Percentiles rank a stretch among this genome's conserved stretches.
Conservation (phyloP, 768 basidiomycete genomes). For the Gloeostereum incarnatum region DNA sequence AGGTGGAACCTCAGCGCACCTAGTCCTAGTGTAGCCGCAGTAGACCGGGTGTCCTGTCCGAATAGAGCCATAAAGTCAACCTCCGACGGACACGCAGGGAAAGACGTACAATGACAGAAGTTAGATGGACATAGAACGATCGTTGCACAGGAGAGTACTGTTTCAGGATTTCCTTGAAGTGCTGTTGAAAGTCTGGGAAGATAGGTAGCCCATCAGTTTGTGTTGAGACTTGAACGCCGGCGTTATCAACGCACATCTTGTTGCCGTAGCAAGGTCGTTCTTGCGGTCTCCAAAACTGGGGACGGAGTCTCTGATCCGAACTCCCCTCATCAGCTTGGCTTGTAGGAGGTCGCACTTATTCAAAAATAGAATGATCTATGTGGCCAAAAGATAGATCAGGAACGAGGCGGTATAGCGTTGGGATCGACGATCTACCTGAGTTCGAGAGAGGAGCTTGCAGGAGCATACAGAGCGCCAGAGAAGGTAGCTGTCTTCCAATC, state of each 20-base stretch:
- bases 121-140: constrained; percentile 64
- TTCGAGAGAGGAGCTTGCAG: constrained; percentile 52
- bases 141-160: constrained; percentile 54
- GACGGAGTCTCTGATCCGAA: constrained; percentile 57
- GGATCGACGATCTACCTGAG: constrained; percentile 27
- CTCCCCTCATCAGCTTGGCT: constrained; percentile 61
- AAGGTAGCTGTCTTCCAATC: constrained; percentile 67
- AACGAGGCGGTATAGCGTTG: neutral
- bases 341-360: constrained; percentile 70
- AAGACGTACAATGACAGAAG: constrained; percentile 64
- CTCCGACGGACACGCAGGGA: neutral
- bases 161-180: constrained; percentile 68
- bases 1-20: constrained; percentile 29
- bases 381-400: neutral
- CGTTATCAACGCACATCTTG: constrained; percentile 46
- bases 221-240: neutral
- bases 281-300: constrained; percentile 66
- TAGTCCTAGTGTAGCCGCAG: constrained; percentile 59
- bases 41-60: constrained; percentile 64
- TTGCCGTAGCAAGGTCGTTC: constrained; percentile 61
- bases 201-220: neutral
- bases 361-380: constrained; percentile 30
- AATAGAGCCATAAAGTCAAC: constrained; percentile 8
- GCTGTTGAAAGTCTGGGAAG: constrained; percentile 61
- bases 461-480: constrained; percentile 71